Conservation (phyloP, 1,139 yeast species). For the Blastobotrys raffinosifermentans region DNA sequence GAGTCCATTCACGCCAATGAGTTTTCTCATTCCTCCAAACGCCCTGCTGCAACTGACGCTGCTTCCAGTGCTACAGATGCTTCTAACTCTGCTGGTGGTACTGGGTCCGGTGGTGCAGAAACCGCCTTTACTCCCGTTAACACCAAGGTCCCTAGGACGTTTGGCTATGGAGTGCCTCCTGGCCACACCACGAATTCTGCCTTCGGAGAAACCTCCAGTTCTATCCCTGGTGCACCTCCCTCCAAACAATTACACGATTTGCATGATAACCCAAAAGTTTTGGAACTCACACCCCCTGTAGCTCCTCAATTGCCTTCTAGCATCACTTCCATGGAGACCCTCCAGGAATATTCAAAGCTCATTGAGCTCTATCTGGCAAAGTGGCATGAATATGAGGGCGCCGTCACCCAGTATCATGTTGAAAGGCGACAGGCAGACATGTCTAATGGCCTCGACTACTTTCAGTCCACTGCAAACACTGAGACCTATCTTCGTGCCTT, state of each 20-base stretch:
- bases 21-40: conserved; percentile 12
- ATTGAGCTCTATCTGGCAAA: conserved; percentile 22
- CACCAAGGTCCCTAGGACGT: conserved; percentile 8
- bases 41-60: not conserved
- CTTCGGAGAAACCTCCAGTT: not conserved
- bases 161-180: conserved; percentile 2
- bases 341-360: conserved; percentile 13
- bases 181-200: not conserved
- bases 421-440: conserved; percentile 28
- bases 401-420: conserved; percentile 24
- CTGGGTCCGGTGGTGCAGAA: not conserved
- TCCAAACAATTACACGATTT: conserved; percentile 3
- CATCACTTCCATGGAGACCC: conserved; percentile 4
- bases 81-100: not conserved
- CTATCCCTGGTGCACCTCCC: not conserved
- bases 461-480: conserved; percentile 18
- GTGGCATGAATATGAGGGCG: conserved; percentile 25
- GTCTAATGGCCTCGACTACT: conserved; percentile 18
- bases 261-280: conserved; percentile 10
- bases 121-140: conserved; percentile 12
- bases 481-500: conserved; percentile 26
- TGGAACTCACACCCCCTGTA: conserved; percentile 10
- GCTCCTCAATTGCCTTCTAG: conserved; percentile 8
- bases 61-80: not conserved
- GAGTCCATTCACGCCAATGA: conserved; percentile 15